Evolutionary conservation across 345 rosid genomes (phyloP).

Genomic region (Camelina laxa): DNA sequence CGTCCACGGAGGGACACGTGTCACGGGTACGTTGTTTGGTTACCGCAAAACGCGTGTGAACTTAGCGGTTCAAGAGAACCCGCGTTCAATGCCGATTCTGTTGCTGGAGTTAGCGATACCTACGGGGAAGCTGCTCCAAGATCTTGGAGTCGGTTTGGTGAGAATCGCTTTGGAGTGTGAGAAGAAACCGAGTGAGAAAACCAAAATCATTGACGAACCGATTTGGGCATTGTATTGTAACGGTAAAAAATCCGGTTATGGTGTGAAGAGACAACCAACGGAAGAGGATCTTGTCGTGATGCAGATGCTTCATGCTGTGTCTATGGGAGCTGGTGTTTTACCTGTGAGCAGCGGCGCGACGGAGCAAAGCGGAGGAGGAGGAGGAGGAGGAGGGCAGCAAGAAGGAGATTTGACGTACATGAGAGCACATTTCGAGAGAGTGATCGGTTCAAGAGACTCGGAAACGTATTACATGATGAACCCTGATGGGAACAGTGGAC

Average conservation of each 20-base stretch:
- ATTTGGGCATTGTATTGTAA: constrained; percentile 79
- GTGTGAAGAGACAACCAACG: constrained; percentile 71
- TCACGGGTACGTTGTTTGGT: constrained; percentile 80
- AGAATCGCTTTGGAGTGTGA: constrained; percentile 85
- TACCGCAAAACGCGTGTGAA: constrained; percentile 67
- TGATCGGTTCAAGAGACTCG: constrained; percentile 79
- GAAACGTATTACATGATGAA: constrained; percentile 88
- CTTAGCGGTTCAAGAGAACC: constrained; percentile 75
- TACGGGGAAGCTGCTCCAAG: constrained; percentile 78
- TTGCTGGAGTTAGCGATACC: constrained; percentile 72
- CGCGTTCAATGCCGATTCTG: constrained; percentile 64
- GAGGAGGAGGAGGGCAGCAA: constrained; percentile 20
- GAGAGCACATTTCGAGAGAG: constrained; percentile 83
- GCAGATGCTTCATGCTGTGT: constrained; percentile 74
- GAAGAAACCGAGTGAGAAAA: constrained; percentile 65
- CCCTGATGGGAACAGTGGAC: constrained; percentile 75
- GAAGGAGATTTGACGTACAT: constrained; percentile 81
- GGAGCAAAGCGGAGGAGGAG: constrained; percentile 45
- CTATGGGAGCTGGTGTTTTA: constrained; percentile 85
- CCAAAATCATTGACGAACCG: constrained; percentile 66
- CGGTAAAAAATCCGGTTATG: constrained; percentile 77
- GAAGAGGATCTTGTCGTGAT: constrained; percentile 77
- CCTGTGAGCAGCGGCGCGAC: constrained; percentile 53
- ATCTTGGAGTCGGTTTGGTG: constrained; percentile 71
- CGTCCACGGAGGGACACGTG: constrained; percentile 79